A percentile compares a stretch with the other conserved stretches of the same genome.
These are phyloP conservation scores for Nakazawaea siamensis DNA, from an alignment of 805 yeast genomes.

Conservation along the genomic window DNA sequence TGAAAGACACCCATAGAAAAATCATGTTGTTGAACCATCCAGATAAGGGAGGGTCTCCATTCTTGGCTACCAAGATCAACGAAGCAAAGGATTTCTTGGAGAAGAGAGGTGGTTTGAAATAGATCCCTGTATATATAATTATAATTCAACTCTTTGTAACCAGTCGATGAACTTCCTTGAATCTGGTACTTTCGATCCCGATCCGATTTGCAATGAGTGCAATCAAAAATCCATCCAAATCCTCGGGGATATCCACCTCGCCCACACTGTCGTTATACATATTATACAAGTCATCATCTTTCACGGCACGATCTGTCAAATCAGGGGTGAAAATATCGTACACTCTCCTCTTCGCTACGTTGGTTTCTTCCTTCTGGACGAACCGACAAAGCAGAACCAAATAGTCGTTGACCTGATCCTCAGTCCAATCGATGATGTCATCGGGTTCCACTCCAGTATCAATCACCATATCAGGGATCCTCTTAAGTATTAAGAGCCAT, in stretches of 20 bases:
- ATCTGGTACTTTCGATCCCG: neutral
- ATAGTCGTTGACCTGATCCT: constrained; percentile 35
- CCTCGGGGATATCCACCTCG: neutral
- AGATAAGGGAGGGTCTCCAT: constrained; percentile 90
- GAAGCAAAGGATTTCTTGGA: constrained; percentile 82
- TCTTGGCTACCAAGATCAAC: constrained; percentile 82
- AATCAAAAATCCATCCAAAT: neutral
- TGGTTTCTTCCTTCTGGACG: constrained; percentile 15
- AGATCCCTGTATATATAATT: constrained; percentile 5
- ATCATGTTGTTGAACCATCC: constrained; percentile 90
- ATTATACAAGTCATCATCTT: neutral
- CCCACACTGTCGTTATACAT: neutral
- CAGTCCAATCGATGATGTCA: constrained; percentile 39
- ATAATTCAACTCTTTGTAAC: neutral
- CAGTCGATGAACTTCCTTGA: neutral
- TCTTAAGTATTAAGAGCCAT: constrained; percentile 25
- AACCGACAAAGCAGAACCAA: constrained; percentile 38
- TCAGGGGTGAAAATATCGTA: constrained; percentile 16
- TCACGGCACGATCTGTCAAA: neutral
- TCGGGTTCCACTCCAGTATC: constrained; percentile 19
- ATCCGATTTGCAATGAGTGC: neutral
- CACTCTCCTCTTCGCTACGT: constrained; percentile 15
- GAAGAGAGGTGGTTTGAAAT: constrained; percentile 45
- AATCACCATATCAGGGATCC: constrained; percentile 16
- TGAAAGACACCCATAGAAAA: constrained; percentile 73